Evolutionary conservation across 352 stramenopile species (phyloP).

Genomic region (Phytophthora brassicae): DNA sequence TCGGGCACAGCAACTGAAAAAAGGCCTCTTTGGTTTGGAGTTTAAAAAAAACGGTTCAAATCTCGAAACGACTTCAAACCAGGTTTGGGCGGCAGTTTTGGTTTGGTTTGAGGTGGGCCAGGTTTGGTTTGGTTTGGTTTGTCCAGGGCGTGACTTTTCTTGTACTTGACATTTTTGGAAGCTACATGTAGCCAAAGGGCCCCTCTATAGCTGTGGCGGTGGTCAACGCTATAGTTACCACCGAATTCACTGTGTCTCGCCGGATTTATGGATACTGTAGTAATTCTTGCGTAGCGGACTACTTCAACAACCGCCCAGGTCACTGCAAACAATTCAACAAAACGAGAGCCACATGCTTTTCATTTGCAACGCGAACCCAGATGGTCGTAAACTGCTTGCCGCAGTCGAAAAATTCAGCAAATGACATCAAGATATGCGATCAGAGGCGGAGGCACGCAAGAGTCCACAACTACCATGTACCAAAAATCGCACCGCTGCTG

Average conservation of each 20-base stretch:
- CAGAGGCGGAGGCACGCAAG: constrained; percentile 9
- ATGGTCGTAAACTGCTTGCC: constrained; percentile 10
- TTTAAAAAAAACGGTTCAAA: background rate
- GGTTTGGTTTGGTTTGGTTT: background rate
- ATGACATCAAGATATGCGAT: constrained; percentile 3
- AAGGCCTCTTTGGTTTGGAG: background rate
- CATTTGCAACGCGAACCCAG: background rate
- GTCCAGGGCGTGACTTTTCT: background rate
- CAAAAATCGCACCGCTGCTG: constrained; percentile 15
- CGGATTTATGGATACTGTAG: constrained; percentile 3
- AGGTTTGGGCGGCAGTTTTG: background rate
- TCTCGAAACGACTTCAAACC: background rate
- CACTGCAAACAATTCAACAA: constrained; percentile 7
- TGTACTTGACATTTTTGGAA: too few relatives aligned
- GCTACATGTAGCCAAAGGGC: background rate
- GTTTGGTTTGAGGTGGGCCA: background rate
- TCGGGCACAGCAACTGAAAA: too few relatives aligned
- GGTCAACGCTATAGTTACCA: background rate
- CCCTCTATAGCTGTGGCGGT: background rate
- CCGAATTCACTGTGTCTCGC: constrained; percentile 3
- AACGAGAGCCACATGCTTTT: constrained; percentile 5
- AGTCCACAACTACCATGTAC: constrained; percentile 20
- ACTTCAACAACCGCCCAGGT: constrained; percentile 30
- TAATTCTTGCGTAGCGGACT: constrained; percentile 1
- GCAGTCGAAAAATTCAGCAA: constrained; percentile 12